Evolutionary conservation across 345 rosid species (phyloP), one percentile per base, ranked within the genome.

Genomic region (Eucalyptus lansdowneana): DNA sequence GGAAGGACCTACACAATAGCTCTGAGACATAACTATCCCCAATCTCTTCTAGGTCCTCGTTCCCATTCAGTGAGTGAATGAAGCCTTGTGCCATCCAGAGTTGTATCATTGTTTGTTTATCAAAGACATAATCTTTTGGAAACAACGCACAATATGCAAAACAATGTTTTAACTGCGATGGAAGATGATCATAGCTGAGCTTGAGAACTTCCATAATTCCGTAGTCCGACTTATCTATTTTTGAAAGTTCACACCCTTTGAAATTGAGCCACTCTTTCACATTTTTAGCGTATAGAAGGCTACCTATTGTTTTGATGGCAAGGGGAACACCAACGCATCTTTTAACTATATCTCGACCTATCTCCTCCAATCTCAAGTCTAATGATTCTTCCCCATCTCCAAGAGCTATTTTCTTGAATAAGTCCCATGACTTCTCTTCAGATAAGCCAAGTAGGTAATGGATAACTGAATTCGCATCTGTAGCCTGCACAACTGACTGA

Each of bases 131-230:
- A 53, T 53, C 89, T 87, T 87, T 90, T 1, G 93, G 93, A 80
- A 92, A 49, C 3, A 92, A 29, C 3, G 91, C 53, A n/a, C 92
- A 92, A 29, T 88, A 91, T 29, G 92, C 89, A 86, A 91, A 91
- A 45, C 93, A 92, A 56, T 56, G 89, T 51, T 92, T 92, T 49
- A 92, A 65, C 51, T 65, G 49, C 5, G 89, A 47, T 15, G 93
- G 90, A 10, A 92, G 90, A 80, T 88, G 50, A 56, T 91, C 49
- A 22, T 91, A 92, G 58, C 92, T 90, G 56, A 90, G 51, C 83
- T 62, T 58, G 6, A 92, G 86, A 14, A 80, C 25, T 40, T 89
- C 56, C 16, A 90, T 25, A 53, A 90, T 65, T 40, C n/a, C 83
- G 27, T 27, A 13, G 6, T 87, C 80, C 11, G 50, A 56, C 16